phyloP scores from a whole-genome alignment of 495 filamentous ascomycete genomes.

The Hypoxylon trugodes region DNA sequence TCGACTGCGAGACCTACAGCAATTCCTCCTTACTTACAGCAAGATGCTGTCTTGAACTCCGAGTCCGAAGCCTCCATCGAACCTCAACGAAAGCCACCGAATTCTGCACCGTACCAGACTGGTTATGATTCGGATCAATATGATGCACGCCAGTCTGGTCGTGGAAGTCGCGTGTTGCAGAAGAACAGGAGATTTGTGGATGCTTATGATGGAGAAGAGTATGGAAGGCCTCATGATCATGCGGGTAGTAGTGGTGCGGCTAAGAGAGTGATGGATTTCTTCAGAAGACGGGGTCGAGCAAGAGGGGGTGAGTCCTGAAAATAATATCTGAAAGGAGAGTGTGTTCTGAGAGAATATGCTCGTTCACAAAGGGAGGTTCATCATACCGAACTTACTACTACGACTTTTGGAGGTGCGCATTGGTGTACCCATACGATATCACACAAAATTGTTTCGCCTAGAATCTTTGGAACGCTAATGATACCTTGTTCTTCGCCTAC shows the following conservation, averaged over 20 bases:
- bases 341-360: background rate
- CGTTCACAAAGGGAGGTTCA: background rate
- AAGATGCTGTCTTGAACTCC: slow-evolving; percentile 54
- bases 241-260: slow-evolving; percentile 86
- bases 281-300: slow-evolving; percentile 84
- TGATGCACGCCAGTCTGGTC: slow-evolving; percentile 38
- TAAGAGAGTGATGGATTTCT: slow-evolving; percentile 97
- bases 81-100: slow-evolving; percentile 41
- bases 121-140: slow-evolving; percentile 50
- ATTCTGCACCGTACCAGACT: slow-evolving; percentile 47
- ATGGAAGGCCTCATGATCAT: slow-evolving; percentile 66
- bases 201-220: slow-evolving; percentile 82
- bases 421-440: slow-evolving; percentile 17
- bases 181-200: slow-evolving; percentile 92
- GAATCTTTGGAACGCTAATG: slow-evolving; percentile 34
- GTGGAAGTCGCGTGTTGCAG: slow-evolving; percentile 67
- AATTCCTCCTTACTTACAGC: slow-evolving; percentile 52
- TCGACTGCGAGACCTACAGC: slow-evolving; percentile 39
- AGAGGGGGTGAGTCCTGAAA: slow-evolving; percentile 62
- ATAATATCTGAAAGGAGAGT: background rate
- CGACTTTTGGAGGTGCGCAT: slow-evolving; percentile 7
- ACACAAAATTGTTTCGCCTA: slow-evolving; percentile 26
- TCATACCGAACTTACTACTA: slow-evolving; percentile 11
- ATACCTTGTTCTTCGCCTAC: slow-evolving; percentile 33
- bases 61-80: slow-evolving; percentile 60